A percentile compares a stretch with the other conserved stretches of the same genome.
These are phyloP conservation scores for Rhododendron williamsianum DNA, from an alignment of 148 eudicot genomes.

Conservation along the genomic window DNA sequence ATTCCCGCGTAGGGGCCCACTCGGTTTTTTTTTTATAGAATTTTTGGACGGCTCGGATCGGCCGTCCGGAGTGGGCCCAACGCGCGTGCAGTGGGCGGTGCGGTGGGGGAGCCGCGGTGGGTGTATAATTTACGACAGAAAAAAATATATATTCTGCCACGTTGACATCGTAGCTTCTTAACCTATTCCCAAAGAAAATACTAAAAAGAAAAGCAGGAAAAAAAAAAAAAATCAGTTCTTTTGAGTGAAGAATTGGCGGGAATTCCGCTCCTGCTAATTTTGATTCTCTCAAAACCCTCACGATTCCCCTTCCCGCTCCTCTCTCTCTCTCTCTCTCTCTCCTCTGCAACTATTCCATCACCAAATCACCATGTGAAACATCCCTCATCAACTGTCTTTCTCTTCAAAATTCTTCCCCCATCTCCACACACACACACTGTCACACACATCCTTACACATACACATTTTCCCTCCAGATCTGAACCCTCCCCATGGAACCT, in stretches of 20 bases:
- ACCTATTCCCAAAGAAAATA: too few relatives aligned
- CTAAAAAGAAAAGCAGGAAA: neutral
- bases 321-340: constrained; percentile 10
- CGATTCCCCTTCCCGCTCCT: neutral
- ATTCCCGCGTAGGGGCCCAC: too few relatives aligned
- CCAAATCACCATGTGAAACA: neutral
- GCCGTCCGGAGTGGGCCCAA: too few relatives aligned
- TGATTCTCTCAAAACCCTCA: constrained; percentile 8
- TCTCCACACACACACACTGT: too few relatives aligned
- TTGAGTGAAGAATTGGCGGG: constrained; percentile 22
- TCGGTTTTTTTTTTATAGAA: too few relatives aligned
- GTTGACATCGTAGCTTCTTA: too few relatives aligned
- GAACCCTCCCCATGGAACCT: constrained; percentile 22
- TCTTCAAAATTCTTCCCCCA: neutral
- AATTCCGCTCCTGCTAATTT: constrained; percentile 9
- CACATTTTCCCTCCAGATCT: neutral
- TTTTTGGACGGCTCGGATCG: too few relatives aligned
- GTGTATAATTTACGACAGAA: too few relatives aligned
- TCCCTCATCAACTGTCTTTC: neutral
- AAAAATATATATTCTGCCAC: too few relatives aligned
- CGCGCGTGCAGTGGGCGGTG: too few relatives aligned
- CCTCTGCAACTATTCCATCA: neutral
- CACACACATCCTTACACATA: neutral
- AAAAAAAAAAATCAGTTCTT: neutral
- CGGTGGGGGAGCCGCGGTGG: too few relatives aligned